Conservation (phyloP, 2,329 filamentous ascomycete species). For the Xylogone sp. region DNA sequence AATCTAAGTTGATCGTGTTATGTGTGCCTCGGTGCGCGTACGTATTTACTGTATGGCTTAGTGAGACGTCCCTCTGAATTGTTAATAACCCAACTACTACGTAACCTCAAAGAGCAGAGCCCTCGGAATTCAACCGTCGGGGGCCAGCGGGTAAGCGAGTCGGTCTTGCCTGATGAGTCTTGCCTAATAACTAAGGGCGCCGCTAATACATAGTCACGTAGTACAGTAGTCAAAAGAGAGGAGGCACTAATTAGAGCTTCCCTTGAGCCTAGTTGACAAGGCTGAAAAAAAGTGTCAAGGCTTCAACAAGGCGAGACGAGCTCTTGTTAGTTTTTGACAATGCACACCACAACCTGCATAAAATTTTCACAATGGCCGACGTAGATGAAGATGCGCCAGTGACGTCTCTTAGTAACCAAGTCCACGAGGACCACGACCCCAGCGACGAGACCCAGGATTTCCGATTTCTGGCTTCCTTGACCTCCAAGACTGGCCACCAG, state of each 20-base stretch:
- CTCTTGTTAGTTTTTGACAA: background rate
- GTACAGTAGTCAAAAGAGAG: too few species aligned
- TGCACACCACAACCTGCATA: background rate
- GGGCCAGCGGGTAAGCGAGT: too few species aligned
- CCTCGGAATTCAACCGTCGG: too few species aligned
- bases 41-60: background rate
- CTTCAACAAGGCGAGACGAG: background rate
- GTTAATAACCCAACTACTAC: background rate
- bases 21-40: too few species aligned
- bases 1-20: background rate
- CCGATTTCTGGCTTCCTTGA: slow-evolving; percentile 60
- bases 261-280: slow-evolving; percentile 11
- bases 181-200: too few species aligned
- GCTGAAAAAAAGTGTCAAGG: slow-evolving; percentile 10
- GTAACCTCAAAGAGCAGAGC: too few species aligned
- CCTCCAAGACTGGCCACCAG: slow-evolving; percentile 46
- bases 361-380: slow-evolving; percentile 20
- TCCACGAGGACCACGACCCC: slow-evolving; percentile 52
- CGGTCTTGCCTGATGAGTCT: too few species aligned
- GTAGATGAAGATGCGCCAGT: slow-evolving; percentile 29
- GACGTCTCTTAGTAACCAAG: slow-evolving; percentile 13
- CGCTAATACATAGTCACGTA: too few species aligned
- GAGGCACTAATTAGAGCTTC: background rate
- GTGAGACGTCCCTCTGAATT: background rate
- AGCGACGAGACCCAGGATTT: slow-evolving; percentile 87